Conservation (phyloP, 345 rosid genomes). For the Camelina hispida region DNA sequence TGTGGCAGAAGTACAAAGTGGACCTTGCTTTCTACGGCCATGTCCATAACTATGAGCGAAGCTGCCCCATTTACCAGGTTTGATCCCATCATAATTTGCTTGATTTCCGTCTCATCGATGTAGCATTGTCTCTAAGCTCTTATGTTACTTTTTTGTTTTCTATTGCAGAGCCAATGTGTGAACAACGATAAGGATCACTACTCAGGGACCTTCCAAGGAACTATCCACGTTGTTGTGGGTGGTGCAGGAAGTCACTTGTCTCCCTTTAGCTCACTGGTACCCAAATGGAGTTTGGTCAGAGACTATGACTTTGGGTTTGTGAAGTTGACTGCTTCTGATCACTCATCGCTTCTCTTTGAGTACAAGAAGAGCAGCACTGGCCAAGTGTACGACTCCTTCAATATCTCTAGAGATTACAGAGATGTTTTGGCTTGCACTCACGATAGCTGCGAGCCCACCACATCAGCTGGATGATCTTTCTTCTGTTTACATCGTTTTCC, state of each 20-base stretch:
- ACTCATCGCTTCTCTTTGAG: conserved; percentile 80
- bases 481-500: neutral
- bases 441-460: conserved; percentile 71
- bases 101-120: neutral
- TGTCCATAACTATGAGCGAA: conserved; percentile 83
- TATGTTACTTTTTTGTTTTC: conserved; percentile 1
- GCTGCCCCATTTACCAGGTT: conserved; percentile 83
- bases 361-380: conserved; percentile 87
- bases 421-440: conserved; percentile 82
- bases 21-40: conserved; percentile 83
- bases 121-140: conserved; percentile 20
- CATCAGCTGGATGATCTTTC: conserved; percentile 57
- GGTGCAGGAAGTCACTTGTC: conserved; percentile 86
- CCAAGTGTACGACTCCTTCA: conserved; percentile 77
- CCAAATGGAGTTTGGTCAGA: conserved; percentile 76
- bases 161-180: conserved; percentile 74
- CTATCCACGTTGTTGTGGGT: conserved; percentile 89
- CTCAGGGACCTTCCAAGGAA: conserved; percentile 70
- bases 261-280: conserved; percentile 51
- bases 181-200: conserved; percentile 57
- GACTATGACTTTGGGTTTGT: conserved; percentile 83
- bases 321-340: conserved; percentile 77
- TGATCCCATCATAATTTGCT: neutral
- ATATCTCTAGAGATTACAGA: conserved; percentile 79
- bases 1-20: conserved; percentile 89